Evolutionary conservation across 768 basidiomycete genomes (phyloP).

Genomic region (Russula sp.): DNA sequence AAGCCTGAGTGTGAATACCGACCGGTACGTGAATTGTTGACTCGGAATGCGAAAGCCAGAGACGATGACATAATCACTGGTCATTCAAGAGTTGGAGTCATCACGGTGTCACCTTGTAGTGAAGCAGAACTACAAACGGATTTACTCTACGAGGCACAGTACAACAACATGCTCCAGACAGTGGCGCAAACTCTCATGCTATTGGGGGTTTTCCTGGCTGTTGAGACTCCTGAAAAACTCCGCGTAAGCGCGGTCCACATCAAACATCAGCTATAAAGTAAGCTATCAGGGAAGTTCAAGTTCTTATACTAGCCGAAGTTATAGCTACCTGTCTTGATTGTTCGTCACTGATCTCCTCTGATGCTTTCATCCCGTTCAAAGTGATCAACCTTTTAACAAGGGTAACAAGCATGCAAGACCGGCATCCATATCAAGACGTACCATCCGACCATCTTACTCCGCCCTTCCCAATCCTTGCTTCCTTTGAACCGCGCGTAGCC

Average conservation of each 20-base stretch:
- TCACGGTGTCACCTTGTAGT: too few relatives aligned
- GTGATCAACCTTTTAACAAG: slow-evolving; percentile 72
- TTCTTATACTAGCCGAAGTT: not conserved
- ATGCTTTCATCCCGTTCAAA: slow-evolving; percentile 94
- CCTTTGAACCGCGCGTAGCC: slow-evolving; percentile 93
- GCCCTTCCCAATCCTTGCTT: slow-evolving; percentile 94
- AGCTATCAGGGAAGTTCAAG: not conserved
- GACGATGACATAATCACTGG: slow-evolving; percentile 4
- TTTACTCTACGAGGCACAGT: not conserved
- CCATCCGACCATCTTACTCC: slow-evolving; percentile 92
- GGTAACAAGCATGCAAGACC: not conserved
- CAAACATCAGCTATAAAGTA: slow-evolving; percentile 71
- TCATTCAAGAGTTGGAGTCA: too few relatives aligned
- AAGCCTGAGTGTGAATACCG: too few relatives aligned
- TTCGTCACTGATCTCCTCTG: slow-evolving; percentile 93
- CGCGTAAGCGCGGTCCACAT: slow-evolving; percentile 93
- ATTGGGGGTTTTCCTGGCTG: slow-evolving; percentile 30
- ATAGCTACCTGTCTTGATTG: slow-evolving; percentile 81
- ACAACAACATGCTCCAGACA: not conserved
- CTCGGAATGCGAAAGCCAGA: too few relatives aligned
- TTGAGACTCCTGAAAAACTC: slow-evolving; percentile 83
- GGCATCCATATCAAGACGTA: slow-evolving; percentile 32
- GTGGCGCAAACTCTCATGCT: not conserved
- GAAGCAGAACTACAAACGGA: not conserved
- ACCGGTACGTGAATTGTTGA: slow-evolving; percentile 32